A percentile compares a stretch with the other conserved stretches of the same genome.
These are phyloP conservation scores for Prunus fruticosa DNA, from an alignment of 306 rosid genomes.

Conservation along the genomic window DNA sequence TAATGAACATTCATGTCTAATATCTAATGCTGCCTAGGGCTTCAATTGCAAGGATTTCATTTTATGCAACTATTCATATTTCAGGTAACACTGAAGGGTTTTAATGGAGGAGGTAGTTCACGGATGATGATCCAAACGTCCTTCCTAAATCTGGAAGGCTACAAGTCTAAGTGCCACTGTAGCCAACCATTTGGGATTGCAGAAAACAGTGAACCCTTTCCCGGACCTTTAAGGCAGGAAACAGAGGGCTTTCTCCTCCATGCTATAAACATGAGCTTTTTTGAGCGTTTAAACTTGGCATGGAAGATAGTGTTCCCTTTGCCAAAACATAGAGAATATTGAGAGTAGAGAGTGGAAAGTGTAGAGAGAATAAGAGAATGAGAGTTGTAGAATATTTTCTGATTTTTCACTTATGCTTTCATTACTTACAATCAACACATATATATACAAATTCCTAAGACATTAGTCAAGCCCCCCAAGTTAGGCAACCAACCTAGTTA, in stretches of 20 bases:
- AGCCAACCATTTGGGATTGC: neutral
- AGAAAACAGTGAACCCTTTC: slow-evolving; percentile 9
- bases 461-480: too few relatives aligned
- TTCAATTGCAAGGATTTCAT: neutral
- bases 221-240: neutral
- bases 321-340: too few relatives aligned
- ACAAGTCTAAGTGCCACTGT: slow-evolving; percentile 3
- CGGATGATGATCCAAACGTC: neutral
- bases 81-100: slow-evolving; percentile 10
- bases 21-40: neutral
- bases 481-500: too few relatives aligned
- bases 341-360: too few relatives aligned
- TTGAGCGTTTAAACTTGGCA: slow-evolving; percentile 78
- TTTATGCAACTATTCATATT: too few relatives aligned
- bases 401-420: too few relatives aligned
- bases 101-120: slow-evolving; percentile 3
- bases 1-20: neutral
- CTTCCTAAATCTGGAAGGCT: neutral
- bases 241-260: slow-evolving; percentile 56
- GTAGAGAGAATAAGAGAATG: too few relatives aligned
- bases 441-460: too few relatives aligned
- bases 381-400: too few relatives aligned
- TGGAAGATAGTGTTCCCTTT: slow-evolving; percentile 87
- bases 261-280: slow-evolving; percentile 78
- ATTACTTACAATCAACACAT: too few relatives aligned